A percentile compares a stretch with the other conserved stretches of the same genome.
Conservation (phyloP, 2,329 filamentous ascomycete genomes). For the Fusarium sp. region DNA sequence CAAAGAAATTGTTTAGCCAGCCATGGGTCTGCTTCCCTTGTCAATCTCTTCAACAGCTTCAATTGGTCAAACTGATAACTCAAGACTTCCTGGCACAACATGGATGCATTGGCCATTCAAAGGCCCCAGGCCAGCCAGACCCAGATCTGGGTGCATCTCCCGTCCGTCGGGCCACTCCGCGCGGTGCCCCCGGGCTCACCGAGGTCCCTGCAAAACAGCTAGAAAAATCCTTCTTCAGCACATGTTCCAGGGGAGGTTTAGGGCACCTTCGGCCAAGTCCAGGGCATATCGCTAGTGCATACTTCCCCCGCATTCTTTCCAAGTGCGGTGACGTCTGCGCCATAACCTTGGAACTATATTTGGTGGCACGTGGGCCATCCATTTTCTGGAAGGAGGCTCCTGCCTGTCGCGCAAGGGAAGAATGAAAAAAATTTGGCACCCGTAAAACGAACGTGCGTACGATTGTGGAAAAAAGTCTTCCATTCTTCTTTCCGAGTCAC, state of each 20-base stretch:
- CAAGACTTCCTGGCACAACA: not conserved
- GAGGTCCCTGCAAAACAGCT: constrained; percentile 15
- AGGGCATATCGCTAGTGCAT: constrained; percentile 27
- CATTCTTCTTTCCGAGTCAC: constrained; percentile 14
- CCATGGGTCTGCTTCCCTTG: constrained; percentile 2
- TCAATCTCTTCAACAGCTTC: not conserved
- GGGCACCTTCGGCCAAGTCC: constrained; percentile 1
- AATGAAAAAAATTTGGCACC: constrained; percentile 16
- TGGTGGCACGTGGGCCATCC: constrained; percentile 37
- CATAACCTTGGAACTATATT: constrained; percentile 24
- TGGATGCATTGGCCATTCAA: constrained; percentile 20
- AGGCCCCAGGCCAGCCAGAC: not conserved
- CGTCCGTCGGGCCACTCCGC: not conserved
- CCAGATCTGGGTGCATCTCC: constrained; percentile 16
- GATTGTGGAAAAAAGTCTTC: constrained; percentile 41
- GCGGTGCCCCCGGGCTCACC: not conserved
- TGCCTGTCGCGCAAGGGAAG: constrained; percentile 9
- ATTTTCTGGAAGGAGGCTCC: constrained; percentile 27
- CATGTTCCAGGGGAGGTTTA: constrained; percentile 7
- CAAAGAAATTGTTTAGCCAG: constrained; percentile 4
- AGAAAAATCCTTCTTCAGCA: constrained; percentile 18
- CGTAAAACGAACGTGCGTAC: constrained; percentile 15
- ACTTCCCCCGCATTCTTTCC: constrained; percentile 35
- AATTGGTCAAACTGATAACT: constrained; percentile 17
- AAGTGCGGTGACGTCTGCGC: constrained; percentile 41